Evolutionary conservation across 83 land plant species (phyloP).

Genomic region (Isoetes engelmannii): DNA sequence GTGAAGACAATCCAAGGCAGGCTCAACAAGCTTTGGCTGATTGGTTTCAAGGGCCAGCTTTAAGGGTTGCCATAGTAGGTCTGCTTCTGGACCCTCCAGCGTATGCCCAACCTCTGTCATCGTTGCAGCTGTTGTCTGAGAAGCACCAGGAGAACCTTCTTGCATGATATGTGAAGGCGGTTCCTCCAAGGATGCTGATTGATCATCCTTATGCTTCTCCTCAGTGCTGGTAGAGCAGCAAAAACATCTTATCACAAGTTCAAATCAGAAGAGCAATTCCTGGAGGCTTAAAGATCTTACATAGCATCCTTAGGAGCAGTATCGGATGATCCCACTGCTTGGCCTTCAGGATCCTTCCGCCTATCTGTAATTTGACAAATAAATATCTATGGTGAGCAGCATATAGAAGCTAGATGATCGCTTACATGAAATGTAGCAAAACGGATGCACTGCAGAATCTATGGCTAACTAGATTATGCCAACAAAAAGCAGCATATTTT

Average conservation of each 20-base stretch:
- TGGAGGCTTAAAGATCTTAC: not conserved
- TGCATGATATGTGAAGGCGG: slow-evolving; percentile 1
- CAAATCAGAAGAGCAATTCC: too few relatives aligned
- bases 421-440: too few relatives aligned
- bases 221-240: not conserved
- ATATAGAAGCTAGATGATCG: too few relatives aligned
- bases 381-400: too few relatives aligned
- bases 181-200: not conserved
- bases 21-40: slow-evolving; percentile 72
- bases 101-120: slow-evolving; percentile 70
- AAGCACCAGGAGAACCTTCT: slow-evolving; percentile 5
- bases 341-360: not conserved
- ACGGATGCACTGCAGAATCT: too few relatives aligned
- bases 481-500: too few relatives aligned
- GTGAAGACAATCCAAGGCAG: slow-evolving; percentile 94
- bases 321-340: not conserved
- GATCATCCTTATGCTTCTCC: not conserved
- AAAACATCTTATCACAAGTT: not conserved
- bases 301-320: not conserved
- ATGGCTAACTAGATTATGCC: too few relatives aligned
- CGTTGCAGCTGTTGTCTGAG: slow-evolving; percentile 37
- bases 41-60: slow-evolving; percentile 90
- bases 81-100: slow-evolving; percentile 66
- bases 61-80: slow-evolving; percentile 75
- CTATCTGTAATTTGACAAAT: not conserved